Conservation (phyloP, 495 filamentous ascomycete genomes). For the Astrocystis sublimbata region DNA sequence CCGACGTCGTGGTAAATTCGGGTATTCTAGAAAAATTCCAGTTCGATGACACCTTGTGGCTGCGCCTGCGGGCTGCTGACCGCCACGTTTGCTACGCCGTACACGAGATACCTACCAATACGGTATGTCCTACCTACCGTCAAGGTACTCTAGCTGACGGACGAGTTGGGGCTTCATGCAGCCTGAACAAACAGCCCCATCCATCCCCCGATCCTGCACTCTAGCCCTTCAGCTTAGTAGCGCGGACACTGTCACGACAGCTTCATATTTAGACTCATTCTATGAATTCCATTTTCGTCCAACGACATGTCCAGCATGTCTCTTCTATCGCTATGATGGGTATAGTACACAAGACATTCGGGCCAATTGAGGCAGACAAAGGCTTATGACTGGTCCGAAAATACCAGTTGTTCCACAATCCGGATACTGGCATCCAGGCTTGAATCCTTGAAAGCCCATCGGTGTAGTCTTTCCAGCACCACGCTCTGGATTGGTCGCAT, state of each 20-base stretch:
- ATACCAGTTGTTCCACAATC: conserved; percentile 31
- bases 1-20: conserved; percentile 3
- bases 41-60: too few species aligned
- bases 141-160: background rate
- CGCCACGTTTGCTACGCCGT: background rate
- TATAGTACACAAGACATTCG: conserved; percentile 13
- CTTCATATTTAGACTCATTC: background rate
- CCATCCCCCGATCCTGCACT: conserved; percentile 4
- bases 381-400: conserved; percentile 20
- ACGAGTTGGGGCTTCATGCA: conserved; percentile 6
- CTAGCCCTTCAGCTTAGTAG: conserved; percentile 1
- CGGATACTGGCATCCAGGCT: conserved; percentile 32
- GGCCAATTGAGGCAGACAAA: too few species aligned
- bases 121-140: too few species aligned
- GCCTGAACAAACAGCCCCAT: background rate
- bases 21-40: too few species aligned
- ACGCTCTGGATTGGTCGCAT: conserved; percentile 31
- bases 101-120: too few species aligned
- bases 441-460: conserved; percentile 33
- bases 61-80: conserved; percentile 1
- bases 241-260: background rate
- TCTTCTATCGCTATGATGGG: background rate
- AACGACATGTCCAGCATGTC: conserved; percentile 6
- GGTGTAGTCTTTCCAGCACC: conserved; percentile 28
- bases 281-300: background rate